phyloP scores from a whole-genome alignment of 257 asterid species.

The Nicotiana benthamiana region DNA sequence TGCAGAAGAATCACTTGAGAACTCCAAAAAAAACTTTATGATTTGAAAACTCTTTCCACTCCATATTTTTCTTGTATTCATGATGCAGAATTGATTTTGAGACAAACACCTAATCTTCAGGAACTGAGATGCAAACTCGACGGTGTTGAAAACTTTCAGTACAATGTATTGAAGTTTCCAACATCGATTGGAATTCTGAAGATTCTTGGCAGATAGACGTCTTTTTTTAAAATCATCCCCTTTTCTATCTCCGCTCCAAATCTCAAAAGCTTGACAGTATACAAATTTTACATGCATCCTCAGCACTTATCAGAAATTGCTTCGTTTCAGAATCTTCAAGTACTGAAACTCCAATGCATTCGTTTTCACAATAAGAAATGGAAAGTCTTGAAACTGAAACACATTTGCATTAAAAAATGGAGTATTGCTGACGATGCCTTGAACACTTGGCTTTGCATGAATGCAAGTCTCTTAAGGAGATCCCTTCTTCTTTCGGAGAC shows the following conservation, averaged over 20 bases:
- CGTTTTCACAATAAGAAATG: too few relatives aligned
- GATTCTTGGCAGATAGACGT: neutral
- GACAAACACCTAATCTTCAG: neutral
- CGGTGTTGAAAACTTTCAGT: neutral
- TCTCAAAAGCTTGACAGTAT: neutral
- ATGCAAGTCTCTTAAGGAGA: neutral
- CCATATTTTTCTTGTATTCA: neutral
- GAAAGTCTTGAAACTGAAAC: too few relatives aligned
- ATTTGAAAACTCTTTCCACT: slow-evolving; percentile 4
- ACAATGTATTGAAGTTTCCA: neutral
- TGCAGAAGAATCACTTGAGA: neutral
- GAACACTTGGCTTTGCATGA: too few relatives aligned
- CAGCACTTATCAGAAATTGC: neutral
- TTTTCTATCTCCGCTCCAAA: neutral
- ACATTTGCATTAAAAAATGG: too few relatives aligned
- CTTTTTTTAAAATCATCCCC: neutral
- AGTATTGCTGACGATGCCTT: neutral
- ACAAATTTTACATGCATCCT: neutral
- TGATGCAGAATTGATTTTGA: neutral
- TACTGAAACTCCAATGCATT: neutral
- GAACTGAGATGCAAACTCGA: neutral
- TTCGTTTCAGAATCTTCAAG: neutral
- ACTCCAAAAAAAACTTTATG: neutral
- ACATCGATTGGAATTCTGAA: neutral
- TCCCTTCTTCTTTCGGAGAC: neutral